Percentiles rank a stretch among this genome's conserved stretches.
These are phyloP conservation scores for Cyphellophora europaea DNA, from an alignment of 2,329 filamentous ascomycete species.

Conservation along the genomic window DNA sequence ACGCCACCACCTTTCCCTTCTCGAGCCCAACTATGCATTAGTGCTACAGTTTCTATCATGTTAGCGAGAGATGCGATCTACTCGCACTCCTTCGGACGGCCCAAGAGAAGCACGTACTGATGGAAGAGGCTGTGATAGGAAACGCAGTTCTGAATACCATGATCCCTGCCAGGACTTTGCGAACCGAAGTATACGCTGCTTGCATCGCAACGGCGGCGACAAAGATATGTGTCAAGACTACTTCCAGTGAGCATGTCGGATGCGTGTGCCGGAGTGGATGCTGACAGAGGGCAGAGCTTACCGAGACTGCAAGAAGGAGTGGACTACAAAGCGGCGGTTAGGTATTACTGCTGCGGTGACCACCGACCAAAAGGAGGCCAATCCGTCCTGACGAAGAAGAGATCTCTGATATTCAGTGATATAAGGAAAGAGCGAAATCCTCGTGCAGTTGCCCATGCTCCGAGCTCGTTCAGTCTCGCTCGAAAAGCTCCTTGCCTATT, in stretches of 20 bases:
- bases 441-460: too few relatives aligned
- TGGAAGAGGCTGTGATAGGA: slow-evolving; percentile 46
- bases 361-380: too few relatives aligned
- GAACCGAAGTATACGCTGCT: slow-evolving; percentile 71
- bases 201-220: slow-evolving; percentile 82
- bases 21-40: too few relatives aligned
- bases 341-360: slow-evolving; percentile 37
- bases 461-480: too few relatives aligned
- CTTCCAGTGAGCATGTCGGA: slow-evolving; percentile 61
- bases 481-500: too few relatives aligned
- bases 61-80: too few relatives aligned
- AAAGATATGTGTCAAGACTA: slow-evolving; percentile 87
- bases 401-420: too few relatives aligned
- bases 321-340: slow-evolving; percentile 39
- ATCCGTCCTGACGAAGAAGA: too few relatives aligned
- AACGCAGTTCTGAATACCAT: slow-evolving; percentile 79
- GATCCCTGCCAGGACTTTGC: slow-evolving; percentile 95
- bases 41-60: too few relatives aligned
- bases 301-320: slow-evolving; percentile 87
- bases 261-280: slow-evolving; percentile 2
- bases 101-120: slow-evolving; percentile 1
- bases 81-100: not conserved
- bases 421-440: too few relatives aligned
- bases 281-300: too few relatives aligned
- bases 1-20: slow-evolving; percentile 5